Evolutionary conservation across 208 protist genomes (phyloP).

Genomic region (Wallacemonas rigidus): DNA sequence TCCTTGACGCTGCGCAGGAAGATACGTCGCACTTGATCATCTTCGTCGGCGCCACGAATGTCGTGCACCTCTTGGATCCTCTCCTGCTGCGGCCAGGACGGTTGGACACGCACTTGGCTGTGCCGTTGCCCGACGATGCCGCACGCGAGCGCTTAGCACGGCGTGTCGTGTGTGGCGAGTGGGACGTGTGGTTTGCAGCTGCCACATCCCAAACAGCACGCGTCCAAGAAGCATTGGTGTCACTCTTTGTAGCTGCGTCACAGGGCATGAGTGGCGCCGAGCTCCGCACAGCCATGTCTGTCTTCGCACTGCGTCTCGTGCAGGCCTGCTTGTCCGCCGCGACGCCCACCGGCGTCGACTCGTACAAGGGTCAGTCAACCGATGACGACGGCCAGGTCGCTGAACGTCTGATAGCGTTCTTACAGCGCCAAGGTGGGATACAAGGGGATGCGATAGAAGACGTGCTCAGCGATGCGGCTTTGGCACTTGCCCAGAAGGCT

Average conservation of each 20-base stretch:
- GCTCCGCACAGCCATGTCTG: constrained; percentile 34
- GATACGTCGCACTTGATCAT: constrained; percentile 58
- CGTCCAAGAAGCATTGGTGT: constrained; percentile 25
- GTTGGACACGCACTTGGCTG: constrained; percentile 72
- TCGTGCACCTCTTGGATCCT: constrained; percentile 66
- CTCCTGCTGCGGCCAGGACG: constrained; percentile 75
- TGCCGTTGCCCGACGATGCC: constrained; percentile 60
- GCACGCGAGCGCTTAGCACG: constrained; percentile 45
- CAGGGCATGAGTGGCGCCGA: constrained; percentile 40
- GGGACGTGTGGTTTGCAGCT: constrained; percentile 49
- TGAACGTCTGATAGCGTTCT: background rate
- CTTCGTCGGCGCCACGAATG: constrained; percentile 86
- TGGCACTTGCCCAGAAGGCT: background rate
- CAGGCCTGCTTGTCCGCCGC: constrained; percentile 15
- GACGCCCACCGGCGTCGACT: background rate
- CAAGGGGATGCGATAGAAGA: background rate
- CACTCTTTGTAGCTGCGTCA: constrained; percentile 29
- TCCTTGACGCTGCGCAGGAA: constrained; percentile 72
- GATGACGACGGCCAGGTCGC: background rate
- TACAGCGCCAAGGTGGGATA: background rate
- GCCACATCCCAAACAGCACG: background rate
- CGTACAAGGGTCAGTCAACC: background rate
- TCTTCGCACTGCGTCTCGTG: constrained; percentile 45
- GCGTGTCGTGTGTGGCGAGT: constrained; percentile 66
- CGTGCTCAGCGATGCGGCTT: constrained; percentile 3